Base-by-base conservation (phyloP, 768 basidiomycete genomes). In the Mycena chlorophos region DNA sequence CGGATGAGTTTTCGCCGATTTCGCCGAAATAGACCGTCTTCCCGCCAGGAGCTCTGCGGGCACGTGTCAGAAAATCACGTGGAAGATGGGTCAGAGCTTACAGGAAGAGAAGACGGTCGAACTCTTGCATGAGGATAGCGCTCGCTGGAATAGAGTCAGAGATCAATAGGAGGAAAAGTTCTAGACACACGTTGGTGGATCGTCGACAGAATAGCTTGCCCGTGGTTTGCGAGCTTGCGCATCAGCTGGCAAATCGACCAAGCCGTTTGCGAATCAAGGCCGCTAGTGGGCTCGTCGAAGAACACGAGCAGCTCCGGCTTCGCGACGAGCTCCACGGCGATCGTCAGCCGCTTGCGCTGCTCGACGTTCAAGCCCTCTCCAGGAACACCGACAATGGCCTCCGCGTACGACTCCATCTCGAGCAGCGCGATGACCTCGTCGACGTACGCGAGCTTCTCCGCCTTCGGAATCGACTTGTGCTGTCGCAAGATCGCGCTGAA, bases 281-380 rank as follows among this genome's bases (percentile, higher is more conserved):
- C 80, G 40, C 78, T 80, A 1, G 84, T 85, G 1, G 84, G 84
- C 60, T 85, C 83, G 61, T 85, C 84, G 14, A 84, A 69, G 75
- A 85, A 84, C 20, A 80, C 72, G 1, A 82, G 69, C 0, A 81
- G 72, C 55, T 77, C 71, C 16, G 80, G 80, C 66, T 79, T 79
- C 55, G 80, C 77, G 29, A 77, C 79, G 4, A 82, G 72, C 65
- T 81, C 80, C 65, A 82, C 80, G 62, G 75, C 80, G 59, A 81
- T 83, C 10, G 79, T 80, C 22, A 82, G 68, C 25, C 78, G 75
- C 64, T 81, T 81, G 43, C 79, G 67, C 45, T 75, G 75, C 55
- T 75, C 73, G 55, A 75, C 74, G 49, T 70, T 72, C 10, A 77
- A 66, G 16, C 67, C 67, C 51, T 68, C 66, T 16, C 68, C 66